These are phyloP conservation scores for Paecilomyces formosus DNA, from an alignment of 2,329 filamentous ascomycete genomes.

Conservation along the genomic window DNA sequence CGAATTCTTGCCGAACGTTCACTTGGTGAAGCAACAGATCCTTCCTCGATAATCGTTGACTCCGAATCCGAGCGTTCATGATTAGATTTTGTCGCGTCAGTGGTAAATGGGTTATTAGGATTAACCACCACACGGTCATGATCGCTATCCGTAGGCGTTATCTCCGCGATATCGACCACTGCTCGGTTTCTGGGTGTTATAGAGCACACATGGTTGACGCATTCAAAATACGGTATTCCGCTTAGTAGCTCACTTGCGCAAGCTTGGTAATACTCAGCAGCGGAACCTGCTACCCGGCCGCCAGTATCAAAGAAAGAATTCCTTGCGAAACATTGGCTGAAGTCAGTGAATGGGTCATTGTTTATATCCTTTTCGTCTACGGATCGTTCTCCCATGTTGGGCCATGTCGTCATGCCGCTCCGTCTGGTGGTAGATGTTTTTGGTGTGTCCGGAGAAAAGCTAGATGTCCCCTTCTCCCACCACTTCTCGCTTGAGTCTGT, in stretches of 20 bases:
- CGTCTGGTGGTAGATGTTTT: constrained; percentile 5
- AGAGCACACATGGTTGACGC: constrained; percentile 35
- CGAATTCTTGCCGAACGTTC: constrained; percentile 13
- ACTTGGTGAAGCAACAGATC: constrained; percentile 19
- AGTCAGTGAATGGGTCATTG: background rate
- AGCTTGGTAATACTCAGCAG: constrained; percentile 38
- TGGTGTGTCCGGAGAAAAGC: constrained; percentile 28
- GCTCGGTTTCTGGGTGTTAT: constrained; percentile 20
- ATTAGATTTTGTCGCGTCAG: constrained; percentile 6
- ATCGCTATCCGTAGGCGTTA: constrained; percentile 2
- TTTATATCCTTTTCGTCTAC: constrained; percentile 9
- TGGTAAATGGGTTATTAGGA: constrained; percentile 14
- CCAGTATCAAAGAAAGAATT: background rate
- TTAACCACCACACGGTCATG: background rate
- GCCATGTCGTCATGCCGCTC: constrained; percentile 12
- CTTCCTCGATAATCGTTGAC: constrained; percentile 20
- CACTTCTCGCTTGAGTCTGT: constrained; percentile 15
- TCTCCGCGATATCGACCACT: constrained; percentile 11
- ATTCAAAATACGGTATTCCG: constrained; percentile 35
- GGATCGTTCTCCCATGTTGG: constrained; percentile 9
- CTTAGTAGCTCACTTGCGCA: constrained; percentile 38
- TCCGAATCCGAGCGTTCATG: constrained; percentile 11
- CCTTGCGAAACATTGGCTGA: background rate
- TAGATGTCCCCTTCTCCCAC: constrained; percentile 21
- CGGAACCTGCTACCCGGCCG: constrained; percentile 21